phyloP scores from a whole-genome alignment of 768 basidiomycete species.

The Mycena venus region DNA sequence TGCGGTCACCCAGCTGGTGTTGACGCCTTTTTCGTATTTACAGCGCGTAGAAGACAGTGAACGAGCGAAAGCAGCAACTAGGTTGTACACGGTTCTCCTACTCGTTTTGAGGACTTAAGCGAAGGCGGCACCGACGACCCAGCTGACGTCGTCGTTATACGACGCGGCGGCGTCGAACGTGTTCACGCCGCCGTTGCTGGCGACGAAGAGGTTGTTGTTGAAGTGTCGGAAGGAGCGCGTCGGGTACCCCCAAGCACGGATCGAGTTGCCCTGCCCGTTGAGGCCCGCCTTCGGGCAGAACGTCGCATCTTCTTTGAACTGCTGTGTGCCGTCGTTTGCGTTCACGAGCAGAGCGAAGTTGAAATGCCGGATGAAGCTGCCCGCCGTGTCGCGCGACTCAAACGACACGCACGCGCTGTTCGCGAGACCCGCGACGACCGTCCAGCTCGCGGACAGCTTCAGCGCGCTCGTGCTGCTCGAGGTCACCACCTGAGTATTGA shows the following conservation, averaged over 20 bases:
- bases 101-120: slow-evolving; percentile 12
- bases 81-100: background rate
- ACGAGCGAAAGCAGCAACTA: slow-evolving; percentile 7
- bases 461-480: slow-evolving; percentile 1
- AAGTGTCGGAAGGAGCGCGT: slow-evolving; percentile 23
- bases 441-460: slow-evolving; percentile 20
- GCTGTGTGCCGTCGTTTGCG: slow-evolving; percentile 10
- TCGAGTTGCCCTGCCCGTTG: slow-evolving; percentile 22
- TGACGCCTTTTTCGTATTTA: slow-evolving; percentile 7
- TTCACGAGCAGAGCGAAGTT: slow-evolving; percentile 10
- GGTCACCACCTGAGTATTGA: slow-evolving; percentile 21
- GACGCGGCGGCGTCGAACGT: slow-evolving; percentile 10
- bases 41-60: slow-evolving; percentile 8
- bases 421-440: slow-evolving; percentile 18
- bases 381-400: slow-evolving; percentile 19
- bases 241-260: slow-evolving; percentile 21
- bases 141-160: slow-evolving; percentile 14
- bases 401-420: slow-evolving; percentile 23
- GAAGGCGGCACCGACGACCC: slow-evolving; percentile 11
- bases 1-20: too few relatives aligned
- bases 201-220: background rate
- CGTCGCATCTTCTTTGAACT: slow-evolving; percentile 21
- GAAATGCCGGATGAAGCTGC: slow-evolving; percentile 18
- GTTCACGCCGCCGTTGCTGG: slow-evolving; percentile 9
- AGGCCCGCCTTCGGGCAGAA: slow-evolving; percentile 17